These are phyloP conservation scores for Verbascum thapsus DNA, from an alignment of 257 asterid genomes.

Conservation along the genomic window DNA sequence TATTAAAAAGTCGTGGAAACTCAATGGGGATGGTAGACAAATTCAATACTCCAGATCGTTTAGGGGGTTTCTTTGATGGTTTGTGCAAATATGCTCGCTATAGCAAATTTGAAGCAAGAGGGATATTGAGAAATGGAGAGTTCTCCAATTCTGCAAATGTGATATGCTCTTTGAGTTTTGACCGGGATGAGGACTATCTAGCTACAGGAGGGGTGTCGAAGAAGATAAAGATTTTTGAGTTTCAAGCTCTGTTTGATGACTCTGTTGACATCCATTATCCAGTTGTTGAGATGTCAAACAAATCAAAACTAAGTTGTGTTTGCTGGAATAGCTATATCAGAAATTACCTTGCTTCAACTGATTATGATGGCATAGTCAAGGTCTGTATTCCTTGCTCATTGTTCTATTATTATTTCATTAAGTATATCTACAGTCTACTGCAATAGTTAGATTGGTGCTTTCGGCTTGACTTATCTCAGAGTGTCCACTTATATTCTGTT, in stretches of 20 bases:
- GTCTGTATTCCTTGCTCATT: constrained; percentile 33
- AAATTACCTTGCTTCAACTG: constrained; percentile 90
- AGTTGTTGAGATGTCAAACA: constrained; percentile 78
- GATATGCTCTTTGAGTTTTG: constrained; percentile 90
- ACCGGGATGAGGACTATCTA: constrained; percentile 88
- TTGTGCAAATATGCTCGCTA: constrained; percentile 93
- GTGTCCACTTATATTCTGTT: not conserved
- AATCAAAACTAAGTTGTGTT: constrained; percentile 78
- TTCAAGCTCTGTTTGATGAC: constrained; percentile 61
- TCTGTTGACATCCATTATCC: constrained; percentile 93
- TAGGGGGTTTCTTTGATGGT: constrained; percentile 81
- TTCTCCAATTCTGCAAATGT: constrained; percentile 77
- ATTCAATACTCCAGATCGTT: constrained; percentile 44
- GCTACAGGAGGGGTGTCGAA: constrained; percentile 95
- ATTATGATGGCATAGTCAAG: constrained; percentile 86
- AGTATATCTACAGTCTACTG: no score
- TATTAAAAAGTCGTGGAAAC: constrained; percentile 54
- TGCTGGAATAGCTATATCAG: constrained; percentile 93
- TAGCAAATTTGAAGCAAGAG: constrained; percentile 61
- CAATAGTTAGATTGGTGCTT: constrained; percentile 7
- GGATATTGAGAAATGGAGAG: constrained; percentile 76
- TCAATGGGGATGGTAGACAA: constrained; percentile 44
- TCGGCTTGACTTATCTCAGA: not conserved
- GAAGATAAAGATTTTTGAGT: constrained; percentile 87
- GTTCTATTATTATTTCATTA: constrained; percentile 6